Evolutionary conservation across 768 basidiomycete genomes (phyloP).

Genomic region (Macrolepiota fuliginosa): DNA sequence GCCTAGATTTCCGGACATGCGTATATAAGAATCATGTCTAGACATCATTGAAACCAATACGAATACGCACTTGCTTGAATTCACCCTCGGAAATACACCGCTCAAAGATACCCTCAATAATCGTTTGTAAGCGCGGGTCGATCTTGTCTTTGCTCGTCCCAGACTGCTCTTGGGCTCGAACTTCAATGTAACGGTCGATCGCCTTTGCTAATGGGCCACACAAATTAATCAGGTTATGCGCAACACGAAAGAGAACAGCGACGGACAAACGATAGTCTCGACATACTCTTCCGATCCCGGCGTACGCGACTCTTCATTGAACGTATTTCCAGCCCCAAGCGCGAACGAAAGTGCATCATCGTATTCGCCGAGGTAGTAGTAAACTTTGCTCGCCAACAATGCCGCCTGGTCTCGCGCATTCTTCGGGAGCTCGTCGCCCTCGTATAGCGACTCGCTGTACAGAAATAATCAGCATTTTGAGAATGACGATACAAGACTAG

Average conservation of each 20-base stretch:
- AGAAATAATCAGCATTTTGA: conserved; percentile 11
- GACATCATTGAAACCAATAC: neutral
- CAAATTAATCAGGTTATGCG: conserved; percentile 2
- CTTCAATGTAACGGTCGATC: conserved; percentile 88
- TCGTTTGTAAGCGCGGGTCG: conserved; percentile 74
- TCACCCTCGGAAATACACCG: conserved; percentile 87
- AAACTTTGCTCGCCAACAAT: conserved; percentile 94
- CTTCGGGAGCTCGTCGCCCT: conserved; percentile 72
- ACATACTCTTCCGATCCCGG: conserved; percentile 80
- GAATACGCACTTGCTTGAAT: conserved; percentile 72
- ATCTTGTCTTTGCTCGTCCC: conserved; percentile 52
- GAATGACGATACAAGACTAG: conserved; percentile 11
- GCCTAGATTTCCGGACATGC: conserved; percentile 46
- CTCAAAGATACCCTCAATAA: conserved; percentile 88
- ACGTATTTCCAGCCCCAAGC: conserved; percentile 83
- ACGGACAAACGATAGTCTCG: conserved; percentile 92
- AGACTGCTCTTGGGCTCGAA: conserved; percentile 56
- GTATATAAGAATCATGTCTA: conserved; percentile 15
- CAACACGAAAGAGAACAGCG: neutral
- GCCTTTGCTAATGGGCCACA: conserved; percentile 69
- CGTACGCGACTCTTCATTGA: conserved; percentile 68
- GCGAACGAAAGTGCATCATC: conserved; percentile 96
- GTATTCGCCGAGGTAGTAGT: conserved; percentile 94
- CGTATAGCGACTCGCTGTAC: conserved; percentile 84
- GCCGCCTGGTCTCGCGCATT: conserved; percentile 82